phyloP scores from a whole-genome alignment of 1,284 basidiomycete genomes.

The Cutaneotrichosporon dermatis region DNA sequence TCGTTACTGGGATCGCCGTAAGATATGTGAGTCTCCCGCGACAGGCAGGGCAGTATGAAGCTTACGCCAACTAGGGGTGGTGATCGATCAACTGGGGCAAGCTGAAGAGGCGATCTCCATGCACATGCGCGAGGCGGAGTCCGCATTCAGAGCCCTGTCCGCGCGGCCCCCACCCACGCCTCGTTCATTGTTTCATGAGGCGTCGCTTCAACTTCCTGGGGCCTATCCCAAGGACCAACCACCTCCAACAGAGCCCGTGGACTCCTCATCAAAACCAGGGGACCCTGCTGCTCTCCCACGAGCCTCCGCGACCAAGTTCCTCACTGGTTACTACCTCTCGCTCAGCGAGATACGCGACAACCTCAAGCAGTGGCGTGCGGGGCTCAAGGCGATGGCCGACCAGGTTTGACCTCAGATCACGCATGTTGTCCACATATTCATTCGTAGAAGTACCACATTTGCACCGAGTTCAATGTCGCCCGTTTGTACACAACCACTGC shows the following conservation, averaged over 20 bases:
- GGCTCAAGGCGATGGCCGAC: conserved; percentile 2
- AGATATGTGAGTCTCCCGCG: conserved; percentile 5
- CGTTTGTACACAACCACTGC: background rate
- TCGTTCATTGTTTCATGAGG: background rate
- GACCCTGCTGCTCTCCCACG: background rate
- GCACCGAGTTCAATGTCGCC: background rate
- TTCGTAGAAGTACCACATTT: background rate
- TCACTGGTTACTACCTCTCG: conserved; percentile 3
- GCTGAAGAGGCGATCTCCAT: background rate
- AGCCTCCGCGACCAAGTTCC: conserved; percentile 1
- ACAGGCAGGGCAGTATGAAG: background rate
- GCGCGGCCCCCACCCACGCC: background rate
- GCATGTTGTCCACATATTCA: background rate
- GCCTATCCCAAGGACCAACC: background rate
- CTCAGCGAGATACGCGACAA: conserved; percentile 5
- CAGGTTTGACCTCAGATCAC: background rate
- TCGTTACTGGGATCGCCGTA: conserved; percentile 7
- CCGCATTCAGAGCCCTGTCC: background rate
- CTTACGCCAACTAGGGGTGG: conserved; percentile 1
- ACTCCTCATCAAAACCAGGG: background rate
- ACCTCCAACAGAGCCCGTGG: background rate
- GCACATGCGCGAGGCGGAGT: conserved; percentile 3
- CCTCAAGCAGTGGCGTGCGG: background rate
- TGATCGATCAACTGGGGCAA: conserved; percentile 3
- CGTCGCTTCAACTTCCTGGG: background rate